Percentiles rank a stretch among this genome's conserved stretches.
Evolutionary conservation across 768 basidiomycete genomes (phyloP).

Genomic region (Polyporus arcularius): DNA sequence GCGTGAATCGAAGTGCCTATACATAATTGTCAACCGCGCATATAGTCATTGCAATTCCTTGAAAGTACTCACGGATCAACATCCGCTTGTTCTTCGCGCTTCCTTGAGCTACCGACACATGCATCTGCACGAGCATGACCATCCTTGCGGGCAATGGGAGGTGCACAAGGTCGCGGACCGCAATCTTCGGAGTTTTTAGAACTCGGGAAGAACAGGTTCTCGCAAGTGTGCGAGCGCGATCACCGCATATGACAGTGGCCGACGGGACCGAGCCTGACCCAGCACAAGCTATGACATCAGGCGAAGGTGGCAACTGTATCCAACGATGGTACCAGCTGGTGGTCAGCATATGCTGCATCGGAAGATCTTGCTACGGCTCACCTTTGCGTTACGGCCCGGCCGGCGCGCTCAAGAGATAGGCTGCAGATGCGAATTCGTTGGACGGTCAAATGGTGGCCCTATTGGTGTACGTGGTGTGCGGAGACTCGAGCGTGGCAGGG

Average conservation of each 20-base stretch:
- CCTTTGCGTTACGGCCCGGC: too few species aligned
- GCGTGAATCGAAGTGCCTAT: neutral
- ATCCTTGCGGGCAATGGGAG: neutral
- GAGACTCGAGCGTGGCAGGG: too few species aligned
- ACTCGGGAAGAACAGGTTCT: neutral
- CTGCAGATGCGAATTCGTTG: too few species aligned
- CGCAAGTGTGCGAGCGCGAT: slow-evolving; percentile 6
- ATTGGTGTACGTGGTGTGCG: too few species aligned
- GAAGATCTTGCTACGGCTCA: neutral
- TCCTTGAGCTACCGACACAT: neutral
- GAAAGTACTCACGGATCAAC: too few species aligned
- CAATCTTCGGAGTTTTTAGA: slow-evolving; percentile 10
- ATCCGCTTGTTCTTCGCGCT: too few species aligned
- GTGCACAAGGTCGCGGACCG: neutral
- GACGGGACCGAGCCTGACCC: neutral
- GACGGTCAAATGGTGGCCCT: too few species aligned
- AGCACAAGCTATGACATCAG: slow-evolving; percentile 1
- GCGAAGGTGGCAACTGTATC: slow-evolving; percentile 1
- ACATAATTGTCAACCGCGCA: too few species aligned
- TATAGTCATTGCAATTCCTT: too few species aligned
- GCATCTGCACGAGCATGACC: neutral
- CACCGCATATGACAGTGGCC: slow-evolving; percentile 4
- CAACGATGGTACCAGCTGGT: slow-evolving; percentile 2
- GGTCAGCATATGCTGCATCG: slow-evolving; percentile 6
- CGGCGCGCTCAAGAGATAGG: too few species aligned